Evolutionary conservation across 2,329 filamentous ascomycete genomes (phyloP).

Genomic region (Arthrocladium fulminans): DNA sequence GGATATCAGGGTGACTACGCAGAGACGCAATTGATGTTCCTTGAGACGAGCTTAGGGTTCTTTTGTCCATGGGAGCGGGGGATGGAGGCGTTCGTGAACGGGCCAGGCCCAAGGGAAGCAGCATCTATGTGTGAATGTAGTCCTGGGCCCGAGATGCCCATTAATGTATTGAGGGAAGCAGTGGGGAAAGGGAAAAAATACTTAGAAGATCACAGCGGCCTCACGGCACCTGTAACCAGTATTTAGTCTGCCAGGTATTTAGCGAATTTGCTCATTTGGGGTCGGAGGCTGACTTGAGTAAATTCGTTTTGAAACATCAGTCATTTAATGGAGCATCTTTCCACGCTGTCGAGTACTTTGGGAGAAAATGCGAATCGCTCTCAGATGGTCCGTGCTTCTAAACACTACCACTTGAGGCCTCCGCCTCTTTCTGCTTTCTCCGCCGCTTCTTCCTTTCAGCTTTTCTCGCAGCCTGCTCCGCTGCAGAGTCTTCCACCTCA

Average conservation of each 20-base stretch:
- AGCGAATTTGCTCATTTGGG: too few relatives aligned
- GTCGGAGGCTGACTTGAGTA: too few relatives aligned
- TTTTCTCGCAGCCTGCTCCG: constrained; percentile 10
- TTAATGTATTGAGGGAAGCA: not conserved
- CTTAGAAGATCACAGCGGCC: constrained; percentile 5
- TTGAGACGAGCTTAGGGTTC: too few relatives aligned
- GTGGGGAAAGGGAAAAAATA: not conserved
- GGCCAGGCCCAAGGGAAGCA: not conserved
- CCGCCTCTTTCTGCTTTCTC: not conserved
- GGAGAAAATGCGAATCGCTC: too few relatives aligned
- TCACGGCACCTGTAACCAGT: constrained; percentile 8
- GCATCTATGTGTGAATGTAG: not conserved
- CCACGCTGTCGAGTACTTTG: too few relatives aligned
- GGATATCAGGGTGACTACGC: not conserved
- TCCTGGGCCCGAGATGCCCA: not conserved
- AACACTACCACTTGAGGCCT: too few relatives aligned
- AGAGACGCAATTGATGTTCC: too few relatives aligned
- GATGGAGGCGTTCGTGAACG: not conserved
- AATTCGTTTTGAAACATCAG: too few relatives aligned
- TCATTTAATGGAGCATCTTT: too few relatives aligned
- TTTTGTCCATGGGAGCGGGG: too few relatives aligned
- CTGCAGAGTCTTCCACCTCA: constrained; percentile 7
- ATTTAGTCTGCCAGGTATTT: not conserved
- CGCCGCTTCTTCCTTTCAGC: constrained; percentile 15
- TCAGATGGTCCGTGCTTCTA: too few relatives aligned